phyloP scores from a whole-genome alignment of 441 rosid genomes.

The Daphne laureola region DNA sequence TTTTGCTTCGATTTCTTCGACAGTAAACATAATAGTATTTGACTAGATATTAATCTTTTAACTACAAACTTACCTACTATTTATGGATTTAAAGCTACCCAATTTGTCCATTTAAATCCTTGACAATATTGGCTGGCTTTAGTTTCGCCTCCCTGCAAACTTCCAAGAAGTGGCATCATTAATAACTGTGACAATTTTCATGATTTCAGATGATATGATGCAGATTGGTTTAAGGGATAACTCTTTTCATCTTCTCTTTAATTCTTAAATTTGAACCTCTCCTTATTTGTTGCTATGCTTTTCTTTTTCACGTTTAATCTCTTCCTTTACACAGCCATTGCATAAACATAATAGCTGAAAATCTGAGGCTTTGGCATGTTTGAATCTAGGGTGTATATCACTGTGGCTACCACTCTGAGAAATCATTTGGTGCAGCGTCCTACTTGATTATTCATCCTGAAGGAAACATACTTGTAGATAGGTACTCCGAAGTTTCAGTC shows the following conservation, averaged over 20 bases:
- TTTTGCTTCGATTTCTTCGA: too few relatives aligned
- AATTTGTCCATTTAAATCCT: too few relatives aligned
- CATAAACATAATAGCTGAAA: not conserved
- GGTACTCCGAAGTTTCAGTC: constrained; percentile 22
- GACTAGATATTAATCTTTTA: too few relatives aligned
- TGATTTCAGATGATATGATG: too few relatives aligned
- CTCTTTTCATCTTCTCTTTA: not conserved
- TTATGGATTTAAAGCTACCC: too few relatives aligned
- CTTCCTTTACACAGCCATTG: not conserved
- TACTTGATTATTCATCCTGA: constrained; percentile 45
- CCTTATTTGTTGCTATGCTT: constrained; percentile 1
- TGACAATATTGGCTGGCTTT: too few relatives aligned
- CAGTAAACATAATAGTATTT: too few relatives aligned
- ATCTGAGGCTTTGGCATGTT: constrained; percentile 2
- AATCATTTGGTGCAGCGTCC: constrained; percentile 56
- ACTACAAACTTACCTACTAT: too few relatives aligned
- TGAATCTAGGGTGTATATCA: constrained; percentile 49
- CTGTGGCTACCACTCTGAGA: constrained; percentile 64
- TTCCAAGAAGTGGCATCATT: too few relatives aligned
- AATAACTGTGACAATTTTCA: too few relatives aligned
- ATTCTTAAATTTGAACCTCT: constrained; percentile 6
- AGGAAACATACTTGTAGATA: constrained; percentile 58
- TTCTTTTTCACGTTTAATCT: constrained; percentile 2
- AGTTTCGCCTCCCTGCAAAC: too few relatives aligned
- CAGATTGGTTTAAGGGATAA: too few relatives aligned